Conservation (phyloP, 2,329 filamentous ascomycete species). For the Rutstroemia sp. region DNA sequence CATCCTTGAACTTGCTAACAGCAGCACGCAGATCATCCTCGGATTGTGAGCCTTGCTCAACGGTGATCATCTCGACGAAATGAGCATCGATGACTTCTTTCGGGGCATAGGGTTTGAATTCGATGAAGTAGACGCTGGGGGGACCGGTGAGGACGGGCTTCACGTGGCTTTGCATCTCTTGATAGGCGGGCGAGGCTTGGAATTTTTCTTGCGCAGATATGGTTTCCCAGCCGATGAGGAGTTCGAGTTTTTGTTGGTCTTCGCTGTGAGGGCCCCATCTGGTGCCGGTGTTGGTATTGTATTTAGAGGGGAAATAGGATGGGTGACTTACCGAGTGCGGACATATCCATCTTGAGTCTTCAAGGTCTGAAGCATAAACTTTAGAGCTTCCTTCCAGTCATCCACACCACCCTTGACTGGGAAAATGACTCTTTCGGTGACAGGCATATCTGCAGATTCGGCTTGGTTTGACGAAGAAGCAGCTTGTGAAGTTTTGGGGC, state of each 20-base stretch:
- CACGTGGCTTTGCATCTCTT: conserved; percentile 13
- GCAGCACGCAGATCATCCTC: conserved; percentile 26
- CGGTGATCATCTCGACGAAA: conserved; percentile 34
- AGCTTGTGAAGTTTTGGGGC: neutral
- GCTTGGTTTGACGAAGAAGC: neutral
- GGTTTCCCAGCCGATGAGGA: conserved; percentile 25
- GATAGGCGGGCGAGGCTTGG: conserved; percentile 5
- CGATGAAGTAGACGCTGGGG: conserved; percentile 20
- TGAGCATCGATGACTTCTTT: conserved; percentile 25
- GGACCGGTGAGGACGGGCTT: conserved; percentile 19
- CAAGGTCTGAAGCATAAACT: conserved; percentile 25
- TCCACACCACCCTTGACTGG: conserved; percentile 22
- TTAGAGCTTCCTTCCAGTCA: conserved; percentile 26
- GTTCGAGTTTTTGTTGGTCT: conserved; percentile 24
- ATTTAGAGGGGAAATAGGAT: neutral
- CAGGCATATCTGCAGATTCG: conserved; percentile 15
- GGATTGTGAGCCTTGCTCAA: conserved; percentile 36
- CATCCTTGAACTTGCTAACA: conserved; percentile 17
- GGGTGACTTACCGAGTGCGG: conserved; percentile 14
- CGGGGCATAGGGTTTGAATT: conserved; percentile 25
- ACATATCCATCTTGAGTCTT: conserved; percentile 25
- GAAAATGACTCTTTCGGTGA: conserved; percentile 21
- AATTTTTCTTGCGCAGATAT: conserved; percentile 19
- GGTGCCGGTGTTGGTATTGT: neutral
- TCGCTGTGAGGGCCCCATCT: conserved; percentile 27